phyloP scores from a whole-genome alignment of 768 basidiomycete genomes.

The Agaricus sinodeliciosus region DNA sequence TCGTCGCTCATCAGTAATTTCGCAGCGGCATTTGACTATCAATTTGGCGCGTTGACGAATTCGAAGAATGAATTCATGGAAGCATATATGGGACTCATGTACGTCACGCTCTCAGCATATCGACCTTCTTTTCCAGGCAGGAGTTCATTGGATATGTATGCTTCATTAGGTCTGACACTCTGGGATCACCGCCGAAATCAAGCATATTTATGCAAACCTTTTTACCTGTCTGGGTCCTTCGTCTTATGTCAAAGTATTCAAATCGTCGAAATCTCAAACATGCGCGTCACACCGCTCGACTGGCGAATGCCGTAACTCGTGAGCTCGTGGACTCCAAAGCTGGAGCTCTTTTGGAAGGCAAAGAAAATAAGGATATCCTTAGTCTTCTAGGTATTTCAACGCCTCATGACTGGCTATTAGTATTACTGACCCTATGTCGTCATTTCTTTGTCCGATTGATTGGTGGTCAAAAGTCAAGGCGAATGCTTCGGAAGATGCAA shows the following conservation, averaged over 20 bases:
- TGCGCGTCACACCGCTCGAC: conserved; percentile 35
- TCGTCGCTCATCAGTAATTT: not conserved
- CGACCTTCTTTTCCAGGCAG: not conserved
- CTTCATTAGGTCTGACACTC: conserved; percentile 35
- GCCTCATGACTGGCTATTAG: not conserved
- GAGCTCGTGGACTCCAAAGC: conserved; percentile 42
- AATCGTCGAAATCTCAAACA: conserved; percentile 38
- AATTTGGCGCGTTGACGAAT: conserved; percentile 46
- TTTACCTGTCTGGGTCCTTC: conserved; percentile 39
- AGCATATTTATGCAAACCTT: conserved; percentile 44
- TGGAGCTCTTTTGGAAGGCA: conserved; percentile 40
- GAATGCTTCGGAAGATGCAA: conserved; percentile 41
- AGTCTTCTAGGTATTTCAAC: conserved; percentile 44
- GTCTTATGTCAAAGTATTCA: conserved; percentile 40
- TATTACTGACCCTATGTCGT: not conserved
- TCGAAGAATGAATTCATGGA: conserved; percentile 46
- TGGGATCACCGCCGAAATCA: conserved; percentile 38
- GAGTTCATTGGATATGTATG: not conserved
- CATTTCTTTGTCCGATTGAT: not conserved
- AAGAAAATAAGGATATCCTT: conserved; percentile 45
- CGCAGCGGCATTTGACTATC: conserved; percentile 47
- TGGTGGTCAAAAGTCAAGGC: conserved; percentile 36
- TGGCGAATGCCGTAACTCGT: conserved; percentile 39
- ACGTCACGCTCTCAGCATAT: conserved; percentile 2
- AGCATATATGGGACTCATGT: conserved; percentile 49